Evolutionary conservation across 768 basidiomycete genomes (phyloP).

Genomic region (Lactarius pseudohatsudake): DNA sequence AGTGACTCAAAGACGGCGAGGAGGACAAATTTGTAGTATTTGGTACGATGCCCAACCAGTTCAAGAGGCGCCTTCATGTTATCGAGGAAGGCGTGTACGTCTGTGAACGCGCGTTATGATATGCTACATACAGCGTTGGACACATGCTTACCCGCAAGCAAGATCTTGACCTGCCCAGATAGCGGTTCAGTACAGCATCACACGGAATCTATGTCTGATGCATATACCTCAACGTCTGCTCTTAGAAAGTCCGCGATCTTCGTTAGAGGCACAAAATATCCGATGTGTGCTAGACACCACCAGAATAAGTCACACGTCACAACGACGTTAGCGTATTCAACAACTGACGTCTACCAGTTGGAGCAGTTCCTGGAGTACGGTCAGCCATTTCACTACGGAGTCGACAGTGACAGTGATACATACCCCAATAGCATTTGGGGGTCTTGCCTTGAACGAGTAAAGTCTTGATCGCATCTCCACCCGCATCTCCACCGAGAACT

Average conservation of each 20-base stretch:
- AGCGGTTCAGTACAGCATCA: conserved; percentile 24
- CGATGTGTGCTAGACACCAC: conserved; percentile 75
- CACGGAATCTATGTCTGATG: conserved; percentile 27
- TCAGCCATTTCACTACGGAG: conserved; percentile 8
- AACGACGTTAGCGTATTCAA: neutral
- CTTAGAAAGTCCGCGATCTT: conserved; percentile 96
- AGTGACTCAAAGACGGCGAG: conserved; percentile 83
- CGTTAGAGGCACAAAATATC: conserved; percentile 91
- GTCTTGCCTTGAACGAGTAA: conserved; percentile 74
- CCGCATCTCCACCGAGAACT: conserved; percentile 79
- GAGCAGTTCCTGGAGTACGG: conserved; percentile 68
- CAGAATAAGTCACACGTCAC: conserved; percentile 4
- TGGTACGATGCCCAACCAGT: conserved; percentile 81
- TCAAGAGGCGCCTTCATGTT: conserved; percentile 95
- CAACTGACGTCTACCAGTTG: conserved; percentile 88
- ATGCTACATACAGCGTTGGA: neutral
- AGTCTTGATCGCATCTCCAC: conserved; percentile 77
- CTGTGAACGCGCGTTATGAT: conserved; percentile 40
- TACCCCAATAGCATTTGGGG: conserved; percentile 92
- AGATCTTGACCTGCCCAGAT: conserved; percentile 59
- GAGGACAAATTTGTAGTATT: conserved; percentile 86
- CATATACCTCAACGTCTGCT: conserved; percentile 80
- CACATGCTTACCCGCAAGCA: conserved; percentile 64
- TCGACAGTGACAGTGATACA: conserved; percentile 35
- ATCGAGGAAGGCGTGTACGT: conserved; percentile 96